These are phyloP conservation scores for Histomonas meleagridis DNA, from an alignment of 208 protist genomes.

Conservation along the genomic window DNA sequence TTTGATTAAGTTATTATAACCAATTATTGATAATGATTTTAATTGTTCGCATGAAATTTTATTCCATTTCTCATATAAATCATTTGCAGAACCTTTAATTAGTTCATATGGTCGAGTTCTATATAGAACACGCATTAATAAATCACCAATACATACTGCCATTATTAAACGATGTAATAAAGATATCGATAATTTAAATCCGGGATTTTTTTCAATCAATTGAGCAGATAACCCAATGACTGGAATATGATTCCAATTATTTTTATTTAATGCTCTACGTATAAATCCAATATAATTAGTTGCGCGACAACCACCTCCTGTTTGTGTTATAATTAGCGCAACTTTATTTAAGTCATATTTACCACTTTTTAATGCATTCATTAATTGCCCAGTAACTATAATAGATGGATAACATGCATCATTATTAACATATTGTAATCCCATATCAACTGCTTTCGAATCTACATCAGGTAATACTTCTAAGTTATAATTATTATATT, in stretches of 20 bases:
- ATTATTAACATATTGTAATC: background rate
- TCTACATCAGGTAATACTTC: background rate
- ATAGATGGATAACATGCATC: background rate
- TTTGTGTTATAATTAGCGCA: background rate
- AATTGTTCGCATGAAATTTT: background rate
- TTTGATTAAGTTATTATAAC: background rate
- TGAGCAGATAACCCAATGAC: background rate
- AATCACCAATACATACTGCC: background rate
- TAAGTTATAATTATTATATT: background rate
- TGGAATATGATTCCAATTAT: background rate
- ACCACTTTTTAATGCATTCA: background rate
- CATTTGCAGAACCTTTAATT: background rate
- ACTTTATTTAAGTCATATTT: background rate
- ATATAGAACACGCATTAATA: background rate
- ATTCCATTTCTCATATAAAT: background rate
- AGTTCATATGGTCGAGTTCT: background rate
- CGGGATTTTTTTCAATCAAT: background rate
- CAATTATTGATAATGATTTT: background rate
- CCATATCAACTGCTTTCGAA: background rate
- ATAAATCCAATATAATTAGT: background rate
- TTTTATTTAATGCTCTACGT: background rate
- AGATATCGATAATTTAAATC: background rate
- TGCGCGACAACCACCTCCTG: background rate
- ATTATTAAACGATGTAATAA: background rate
- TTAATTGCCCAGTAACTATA: background rate